phyloP scores from a whole-genome alignment of 805 yeast species.

The Wickerhamomyces bovis region DNA sequence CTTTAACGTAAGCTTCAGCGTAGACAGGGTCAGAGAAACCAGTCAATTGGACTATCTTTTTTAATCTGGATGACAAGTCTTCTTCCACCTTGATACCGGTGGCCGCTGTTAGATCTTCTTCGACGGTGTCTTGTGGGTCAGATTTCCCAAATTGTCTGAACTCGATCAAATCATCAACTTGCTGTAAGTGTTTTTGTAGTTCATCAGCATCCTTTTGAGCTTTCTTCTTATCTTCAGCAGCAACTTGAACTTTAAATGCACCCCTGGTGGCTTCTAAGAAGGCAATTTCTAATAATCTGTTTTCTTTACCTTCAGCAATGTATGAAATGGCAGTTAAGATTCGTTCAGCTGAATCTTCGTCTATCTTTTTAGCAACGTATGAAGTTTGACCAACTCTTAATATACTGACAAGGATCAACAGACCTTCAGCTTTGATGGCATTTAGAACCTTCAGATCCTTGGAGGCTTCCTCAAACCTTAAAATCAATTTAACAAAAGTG shows the following conservation, averaged over 20 bases:
- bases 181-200: conserved; percentile 58
- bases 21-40: conserved; percentile 98
- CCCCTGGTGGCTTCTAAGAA: conserved; percentile 84
- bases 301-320: conserved; percentile 58
- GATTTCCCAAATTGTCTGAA: conserved; percentile 72
- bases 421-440: conserved; percentile 90
- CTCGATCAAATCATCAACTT: conserved; percentile 68
- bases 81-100: conserved; percentile 46
- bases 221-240: conserved; percentile 50
- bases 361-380: conserved; percentile 67
- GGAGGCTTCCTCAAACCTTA: conserved; percentile 61
- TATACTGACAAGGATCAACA: conserved; percentile 86
- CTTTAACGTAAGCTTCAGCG: conserved; percentile 93
- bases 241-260: conserved; percentile 73
- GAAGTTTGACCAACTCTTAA: conserved; percentile 79
- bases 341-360: conserved; percentile 96
- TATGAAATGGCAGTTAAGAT: conserved; percentile 81
- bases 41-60: conserved; percentile 88
- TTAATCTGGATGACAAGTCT: conserved; percentile 69
- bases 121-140: conserved; percentile 38
- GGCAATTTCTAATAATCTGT: conserved; percentile 47
- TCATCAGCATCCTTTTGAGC: conserved; percentile 51
- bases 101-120: conserved; percentile 57
- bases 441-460: conserved; percentile 55
- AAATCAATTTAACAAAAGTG: conserved; percentile 79